Evolutionary conservation across 73 alveolate genomes (phyloP).

Genomic region (Stentor roeselii): DNA sequence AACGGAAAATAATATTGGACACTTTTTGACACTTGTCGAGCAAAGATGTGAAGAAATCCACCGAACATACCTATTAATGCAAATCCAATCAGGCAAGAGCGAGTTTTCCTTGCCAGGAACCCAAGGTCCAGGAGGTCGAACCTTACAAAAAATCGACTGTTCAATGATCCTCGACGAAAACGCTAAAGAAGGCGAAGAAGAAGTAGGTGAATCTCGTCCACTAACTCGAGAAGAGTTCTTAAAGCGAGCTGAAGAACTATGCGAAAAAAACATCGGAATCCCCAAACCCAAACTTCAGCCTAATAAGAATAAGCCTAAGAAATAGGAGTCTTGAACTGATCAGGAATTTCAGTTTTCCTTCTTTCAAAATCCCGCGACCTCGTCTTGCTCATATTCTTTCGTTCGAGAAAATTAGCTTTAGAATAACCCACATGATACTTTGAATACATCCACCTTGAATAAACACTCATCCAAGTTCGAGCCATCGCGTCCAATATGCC

Average conservation of each 20-base stretch:
- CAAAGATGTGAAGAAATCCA: conserved; percentile 69
- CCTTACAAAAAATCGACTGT: conserved; percentile 41
- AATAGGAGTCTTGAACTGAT: no score
- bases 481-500: no score
- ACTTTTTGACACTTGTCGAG: conserved; percentile 70
- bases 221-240: conserved; percentile 55
- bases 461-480: no score
- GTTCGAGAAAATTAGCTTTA: no score
- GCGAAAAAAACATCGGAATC: no score
- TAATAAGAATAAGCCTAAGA: no score
- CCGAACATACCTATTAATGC: conserved; percentile 57
- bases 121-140: conserved; percentile 39
- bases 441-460: no score
- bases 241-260: conserved; percentile 47
- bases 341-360: no score
- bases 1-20: conserved; percentile 61
- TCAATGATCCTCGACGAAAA: conserved; percentile 43
- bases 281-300: no score
- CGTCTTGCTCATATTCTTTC: no score
- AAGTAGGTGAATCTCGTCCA: conserved; percentile 54
- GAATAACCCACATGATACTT: no score
- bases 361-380: no score
- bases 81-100: conserved; percentile 18
- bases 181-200: conserved; percentile 53
- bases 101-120: conserved; percentile 48